Evolutionary conservation across 257 asterid species (phyloP).

Genomic region (Mitragyna speciosa): DNA sequence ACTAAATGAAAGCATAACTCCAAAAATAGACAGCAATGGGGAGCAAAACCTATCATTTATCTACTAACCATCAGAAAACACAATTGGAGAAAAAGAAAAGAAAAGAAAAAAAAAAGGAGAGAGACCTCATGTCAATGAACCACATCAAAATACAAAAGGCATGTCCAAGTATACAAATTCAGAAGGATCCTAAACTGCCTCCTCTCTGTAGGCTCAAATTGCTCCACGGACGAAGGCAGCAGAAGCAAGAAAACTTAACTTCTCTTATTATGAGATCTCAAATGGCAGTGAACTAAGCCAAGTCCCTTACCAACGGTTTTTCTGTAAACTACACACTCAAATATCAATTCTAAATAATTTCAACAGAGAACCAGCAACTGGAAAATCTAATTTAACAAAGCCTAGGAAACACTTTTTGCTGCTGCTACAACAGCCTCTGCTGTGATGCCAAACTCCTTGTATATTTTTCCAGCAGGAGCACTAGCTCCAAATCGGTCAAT

Average conservation of each 20-base stretch:
- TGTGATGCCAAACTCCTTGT: constrained; percentile 63
- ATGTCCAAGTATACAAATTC: constrained; percentile 37
- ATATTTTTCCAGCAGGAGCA: constrained; percentile 60
- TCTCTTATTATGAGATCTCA: constrained; percentile 43
- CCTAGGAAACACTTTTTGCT: constrained; percentile 60
- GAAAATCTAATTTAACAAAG: constrained; percentile 18
- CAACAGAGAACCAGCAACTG: constrained; percentile 23
- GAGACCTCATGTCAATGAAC: constrained; percentile 13
- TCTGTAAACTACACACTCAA: constrained; percentile 15
- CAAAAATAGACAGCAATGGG: neutral
- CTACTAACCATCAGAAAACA: constrained; percentile 4
- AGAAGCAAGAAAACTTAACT: constrained; percentile 22
- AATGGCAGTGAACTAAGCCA: constrained; percentile 20
- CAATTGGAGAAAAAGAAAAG: neutral
- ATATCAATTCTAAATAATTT: constrained; percentile 15
- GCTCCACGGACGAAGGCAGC: constrained; percentile 28
- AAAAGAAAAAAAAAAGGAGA: neutral
- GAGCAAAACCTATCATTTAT: constrained; percentile 2
- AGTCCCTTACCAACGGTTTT: constrained; percentile 20
- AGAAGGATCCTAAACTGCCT: constrained; percentile 39
- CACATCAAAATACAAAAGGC: constrained; percentile 39
- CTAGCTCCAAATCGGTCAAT: constrained; percentile 70
- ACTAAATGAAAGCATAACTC: neutral
- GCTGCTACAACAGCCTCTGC: constrained; percentile 75
- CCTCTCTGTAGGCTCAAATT: constrained; percentile 31